Base-by-base conservation (phyloP, 2,329 filamentous ascomycete species). In the Meredithiella fracta region DNA sequence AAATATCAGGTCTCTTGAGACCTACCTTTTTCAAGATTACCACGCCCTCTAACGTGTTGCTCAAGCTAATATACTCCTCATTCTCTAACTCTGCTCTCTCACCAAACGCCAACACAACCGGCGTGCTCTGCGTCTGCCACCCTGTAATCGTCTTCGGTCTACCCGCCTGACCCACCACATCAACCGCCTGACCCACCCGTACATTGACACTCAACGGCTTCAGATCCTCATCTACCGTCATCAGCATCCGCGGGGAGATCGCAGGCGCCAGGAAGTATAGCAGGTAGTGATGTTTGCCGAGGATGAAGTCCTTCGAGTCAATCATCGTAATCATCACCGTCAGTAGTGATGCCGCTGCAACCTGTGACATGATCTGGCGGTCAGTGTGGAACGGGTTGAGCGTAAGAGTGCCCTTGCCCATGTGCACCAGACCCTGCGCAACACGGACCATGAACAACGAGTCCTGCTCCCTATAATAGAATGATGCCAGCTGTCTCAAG, bases 61-160 rank as follows among this genome's bases (percentile, higher is more conserved):
- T 94, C 65, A 98, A 72, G 69, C 85, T 87, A 61, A 97, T 83
- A 68, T 97, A 98, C 72, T 98, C 83, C 72, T 98, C 92, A 65
- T 98, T 92, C 69, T 98, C 92, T 53, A 98, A 74, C 74, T 98
- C 92, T 8, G 92, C 92, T 64, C 94, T 79, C 74, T 98, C 92
- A 29, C 94, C 92, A 65, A 95, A 85, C n/a, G 87, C 84, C 63
- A 98, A 73, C 58, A 98, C 74, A 50, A 98, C 92, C 0, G 92
- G 92, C n/a, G 92, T 98, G 73, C 87, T 96, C 75, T 98, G 92
- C 62, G 92, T 98, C 72, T 98, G 92, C 92, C 92, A 98, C 54
- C 92, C 92, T 8, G 92, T 98, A 64, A 98, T 98, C 1, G 92
- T 98, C 83, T 98, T 97, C 62, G 92, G 92, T 60, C 91, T 80